Percentiles rank a stretch among this genome's conserved stretches.
Conservation (phyloP, 129 eudicot genomes). For the Artemisia annua region DNA sequence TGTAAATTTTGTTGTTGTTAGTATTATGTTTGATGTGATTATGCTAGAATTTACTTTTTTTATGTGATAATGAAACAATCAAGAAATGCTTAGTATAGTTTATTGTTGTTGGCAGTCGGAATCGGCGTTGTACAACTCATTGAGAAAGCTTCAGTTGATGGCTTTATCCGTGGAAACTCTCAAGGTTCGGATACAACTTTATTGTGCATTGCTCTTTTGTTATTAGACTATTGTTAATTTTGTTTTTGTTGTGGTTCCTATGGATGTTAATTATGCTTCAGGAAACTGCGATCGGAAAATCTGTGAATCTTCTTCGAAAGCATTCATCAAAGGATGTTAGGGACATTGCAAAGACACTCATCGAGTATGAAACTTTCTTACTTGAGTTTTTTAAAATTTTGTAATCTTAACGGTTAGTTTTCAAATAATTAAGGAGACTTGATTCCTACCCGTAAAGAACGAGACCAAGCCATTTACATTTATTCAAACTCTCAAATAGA, state of each 20-base stretch:
- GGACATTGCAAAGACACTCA: slow-evolving; percentile 49
- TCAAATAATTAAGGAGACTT: slow-evolving; percentile 9
- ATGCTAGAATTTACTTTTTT: too few relatives aligned
- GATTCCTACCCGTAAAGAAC: background rate
- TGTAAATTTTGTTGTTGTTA: background rate
- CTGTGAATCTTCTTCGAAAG: slow-evolving; percentile 60
- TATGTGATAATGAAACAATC: background rate
- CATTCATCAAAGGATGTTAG: slow-evolving; percentile 57
- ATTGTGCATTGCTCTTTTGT: background rate
- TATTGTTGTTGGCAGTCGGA: slow-evolving; percentile 52
- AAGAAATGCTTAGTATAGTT: background rate
- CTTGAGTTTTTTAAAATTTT: slow-evolving; percentile 7
- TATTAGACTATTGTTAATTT: background rate
- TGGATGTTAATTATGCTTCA: slow-evolving; percentile 34
- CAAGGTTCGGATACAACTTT: slow-evolving; percentile 50
- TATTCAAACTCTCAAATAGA: slow-evolving; percentile 14
- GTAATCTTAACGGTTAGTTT: background rate
- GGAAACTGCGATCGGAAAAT: slow-evolving; percentile 86
- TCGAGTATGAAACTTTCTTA: slow-evolving; percentile 52
- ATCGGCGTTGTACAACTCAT: slow-evolving; percentile 54
- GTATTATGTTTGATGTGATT: background rate
- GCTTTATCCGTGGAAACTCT: slow-evolving; percentile 64
- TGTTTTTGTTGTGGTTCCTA: slow-evolving; percentile 5
- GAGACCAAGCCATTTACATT: background rate
- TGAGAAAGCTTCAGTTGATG: slow-evolving; percentile 85